Evolutionary conservation across 495 filamentous ascomycete genomes (phyloP).

Genomic region (Penicillium lividum): DNA sequence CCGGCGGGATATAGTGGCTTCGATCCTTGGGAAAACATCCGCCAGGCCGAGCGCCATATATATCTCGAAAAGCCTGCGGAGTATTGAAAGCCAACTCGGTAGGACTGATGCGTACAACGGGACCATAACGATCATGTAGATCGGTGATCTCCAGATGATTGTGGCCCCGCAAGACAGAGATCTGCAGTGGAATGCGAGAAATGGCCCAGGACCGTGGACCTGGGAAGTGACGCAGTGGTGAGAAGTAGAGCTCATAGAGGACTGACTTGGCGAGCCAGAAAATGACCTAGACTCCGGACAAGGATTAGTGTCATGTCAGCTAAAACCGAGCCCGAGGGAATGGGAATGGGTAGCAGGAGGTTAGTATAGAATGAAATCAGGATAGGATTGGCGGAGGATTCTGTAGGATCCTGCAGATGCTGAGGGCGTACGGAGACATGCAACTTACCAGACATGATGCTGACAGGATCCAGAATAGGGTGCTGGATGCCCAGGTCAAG

Average conservation of each 20-base stretch:
- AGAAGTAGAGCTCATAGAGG: constrained; percentile 52
- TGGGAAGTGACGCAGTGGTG: constrained; percentile 51
- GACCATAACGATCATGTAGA: constrained; percentile 43
- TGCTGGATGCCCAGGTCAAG: constrained; percentile 6
- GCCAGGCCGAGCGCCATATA: constrained; percentile 52
- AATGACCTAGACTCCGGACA: constrained; percentile 13
- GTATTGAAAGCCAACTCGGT: constrained; percentile 57
- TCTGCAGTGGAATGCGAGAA: constrained; percentile 36
- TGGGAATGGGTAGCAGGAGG: neutral
- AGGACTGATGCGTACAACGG: constrained; percentile 57
- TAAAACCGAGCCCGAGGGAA: neutral
- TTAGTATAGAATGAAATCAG: constrained; percentile 1
- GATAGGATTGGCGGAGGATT: neutral
- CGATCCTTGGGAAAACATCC: constrained; percentile 28
- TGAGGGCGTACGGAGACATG: constrained; percentile 18
- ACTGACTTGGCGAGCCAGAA: constrained; percentile 16
- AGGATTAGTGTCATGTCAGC: constrained; percentile 10
- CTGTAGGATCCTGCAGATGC: constrained; percentile 18
- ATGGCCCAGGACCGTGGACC: constrained; percentile 50
- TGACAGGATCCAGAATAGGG: constrained; percentile 18
- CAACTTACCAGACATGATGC: constrained; percentile 30
- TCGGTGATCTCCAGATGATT: constrained; percentile 24
- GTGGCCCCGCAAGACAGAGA: constrained; percentile 25
- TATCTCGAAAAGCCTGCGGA: constrained; percentile 56
- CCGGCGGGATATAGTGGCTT: constrained; percentile 22